phyloP scores from a whole-genome alignment of 768 basidiomycete genomes.

The Infundibulicybe gibba region DNA sequence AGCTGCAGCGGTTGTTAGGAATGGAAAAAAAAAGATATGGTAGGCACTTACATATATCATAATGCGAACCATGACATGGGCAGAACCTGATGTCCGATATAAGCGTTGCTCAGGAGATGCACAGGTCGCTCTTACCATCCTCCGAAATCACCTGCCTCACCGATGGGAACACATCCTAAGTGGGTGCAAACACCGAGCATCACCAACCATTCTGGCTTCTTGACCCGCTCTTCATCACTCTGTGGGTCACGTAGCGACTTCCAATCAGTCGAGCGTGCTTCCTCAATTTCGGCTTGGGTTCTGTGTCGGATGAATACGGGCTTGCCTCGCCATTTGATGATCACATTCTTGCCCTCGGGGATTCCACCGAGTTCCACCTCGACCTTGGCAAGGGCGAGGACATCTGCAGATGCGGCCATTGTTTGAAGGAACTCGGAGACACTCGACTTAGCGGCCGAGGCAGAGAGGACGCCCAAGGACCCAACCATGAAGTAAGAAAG shows the following conservation, averaged over 20 bases:
- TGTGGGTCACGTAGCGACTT: conserved; percentile 90
- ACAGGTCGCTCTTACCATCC: conserved; percentile 70
- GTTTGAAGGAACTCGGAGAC: conserved; percentile 93
- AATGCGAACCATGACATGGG: conserved; percentile 98
- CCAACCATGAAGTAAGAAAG: conserved; percentile 90
- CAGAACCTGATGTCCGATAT: conserved; percentile 62
- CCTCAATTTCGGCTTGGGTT: conserved; percentile 86
- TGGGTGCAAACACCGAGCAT: conserved; percentile 96
- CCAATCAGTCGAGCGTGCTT: conserved; percentile 84
- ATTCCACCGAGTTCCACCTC: conserved; percentile 89
- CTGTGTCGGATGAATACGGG: conserved; percentile 99
- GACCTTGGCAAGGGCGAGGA: conserved; percentile 96
- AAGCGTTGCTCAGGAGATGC: neutral
- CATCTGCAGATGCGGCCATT: conserved; percentile 97
- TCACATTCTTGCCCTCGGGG: conserved; percentile 96
- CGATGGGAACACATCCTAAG: conserved; percentile 97
- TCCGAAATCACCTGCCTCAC: conserved; percentile 94
- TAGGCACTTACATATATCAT: conserved; percentile 81
- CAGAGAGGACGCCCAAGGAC: conserved; percentile 88
- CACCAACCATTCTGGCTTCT: conserved; percentile 96
- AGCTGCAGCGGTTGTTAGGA: conserved; percentile 39
- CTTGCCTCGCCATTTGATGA: conserved; percentile 99
- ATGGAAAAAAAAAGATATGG: conserved; percentile 8
- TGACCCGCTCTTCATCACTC: conserved; percentile 80
- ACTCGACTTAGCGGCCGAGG: conserved; percentile 90